A percentile compares a stretch with the other conserved stretches of the same genome.
These are phyloP conservation scores for Anthracocystis panici-leucophaei DNA, from an alignment of 1,284 basidiomycete genomes.

Conservation along the genomic window DNA sequence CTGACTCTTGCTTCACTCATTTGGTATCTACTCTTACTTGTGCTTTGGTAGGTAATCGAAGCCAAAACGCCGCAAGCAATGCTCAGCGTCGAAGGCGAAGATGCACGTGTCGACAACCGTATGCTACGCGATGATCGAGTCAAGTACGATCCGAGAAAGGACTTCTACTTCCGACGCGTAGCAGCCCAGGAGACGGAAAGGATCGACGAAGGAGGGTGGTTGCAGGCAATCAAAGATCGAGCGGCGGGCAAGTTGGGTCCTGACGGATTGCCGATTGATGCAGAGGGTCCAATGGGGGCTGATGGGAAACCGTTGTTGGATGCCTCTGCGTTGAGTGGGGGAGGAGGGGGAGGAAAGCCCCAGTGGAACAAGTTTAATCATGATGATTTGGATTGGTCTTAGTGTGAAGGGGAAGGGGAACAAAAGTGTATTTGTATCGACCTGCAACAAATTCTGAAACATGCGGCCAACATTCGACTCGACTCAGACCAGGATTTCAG, in stretches of 20 bases:
- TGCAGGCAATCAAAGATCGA: slow-evolving; percentile 53
- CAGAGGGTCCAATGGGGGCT: slow-evolving; percentile 19
- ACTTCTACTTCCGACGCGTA: slow-evolving; percentile 71
- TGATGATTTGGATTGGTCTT: slow-evolving; percentile 65
- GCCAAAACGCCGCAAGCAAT: slow-evolving; percentile 90
- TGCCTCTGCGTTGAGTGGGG: slow-evolving; percentile 17
- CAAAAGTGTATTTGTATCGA: slow-evolving; percentile 18
- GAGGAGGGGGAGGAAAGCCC: neutral
- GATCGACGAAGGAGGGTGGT: slow-evolving; percentile 65
- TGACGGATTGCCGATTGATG: slow-evolving; percentile 38
- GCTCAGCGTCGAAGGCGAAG: slow-evolving; percentile 88
- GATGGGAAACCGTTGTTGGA: slow-evolving; percentile 40
- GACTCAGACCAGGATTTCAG: neutral
- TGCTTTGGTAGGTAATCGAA: slow-evolving; percentile 79
- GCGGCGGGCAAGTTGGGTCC: slow-evolving; percentile 49
- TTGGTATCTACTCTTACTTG: neutral
- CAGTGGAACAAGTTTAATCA: slow-evolving; percentile 55
- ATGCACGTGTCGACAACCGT: slow-evolving; percentile 84
- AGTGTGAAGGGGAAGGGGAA: neutral
- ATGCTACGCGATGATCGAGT: slow-evolving; percentile 80
- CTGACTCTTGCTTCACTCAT: neutral
- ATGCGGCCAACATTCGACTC: no score
- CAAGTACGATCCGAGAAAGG: slow-evolving; percentile 73
- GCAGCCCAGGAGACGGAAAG: slow-evolving; percentile 52
- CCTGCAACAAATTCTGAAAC: no score